These are phyloP conservation scores for Dictyostelium capitatum DNA, from an alignment of 78 protist species.

Conservation along the genomic window DNA sequence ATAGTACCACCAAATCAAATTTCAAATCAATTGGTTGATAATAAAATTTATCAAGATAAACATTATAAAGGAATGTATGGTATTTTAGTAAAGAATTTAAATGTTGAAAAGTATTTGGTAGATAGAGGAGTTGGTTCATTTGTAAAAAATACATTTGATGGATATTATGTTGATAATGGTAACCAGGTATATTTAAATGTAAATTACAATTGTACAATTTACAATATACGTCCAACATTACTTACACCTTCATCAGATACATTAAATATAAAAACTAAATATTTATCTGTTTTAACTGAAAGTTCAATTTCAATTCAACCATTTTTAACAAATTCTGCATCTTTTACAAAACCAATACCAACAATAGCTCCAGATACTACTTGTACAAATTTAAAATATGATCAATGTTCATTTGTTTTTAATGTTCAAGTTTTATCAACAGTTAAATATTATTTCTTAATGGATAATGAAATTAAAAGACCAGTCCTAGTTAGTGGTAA, in stretches of 20 bases:
- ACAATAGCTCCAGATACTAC: neutral
- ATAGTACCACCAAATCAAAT: neutral
- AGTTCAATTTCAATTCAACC: neutral
- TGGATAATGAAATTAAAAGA: neutral
- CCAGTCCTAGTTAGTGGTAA: neutral
- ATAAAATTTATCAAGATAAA: neutral
- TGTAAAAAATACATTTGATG: neutral
- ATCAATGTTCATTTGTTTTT: neutral
- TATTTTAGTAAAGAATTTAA: neutral
- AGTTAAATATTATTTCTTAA: neutral
- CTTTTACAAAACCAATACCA: neutral
- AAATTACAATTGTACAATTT: neutral
- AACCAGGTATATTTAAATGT: neutral
- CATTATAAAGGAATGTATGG: slow-evolving; percentile 2
- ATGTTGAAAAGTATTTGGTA: neutral
- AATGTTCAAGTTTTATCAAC: neutral
- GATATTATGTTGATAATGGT: neutral
- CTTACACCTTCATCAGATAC: neutral
- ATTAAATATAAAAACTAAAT: neutral
- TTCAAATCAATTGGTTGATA: neutral
- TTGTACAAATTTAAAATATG: neutral
- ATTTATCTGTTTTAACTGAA: neutral
- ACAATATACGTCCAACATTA: neutral
- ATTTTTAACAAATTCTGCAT: neutral
- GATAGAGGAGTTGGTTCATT: neutral